Conservation (phyloP, 305 asterid genomes). For the Plantago rigida region DNA sequence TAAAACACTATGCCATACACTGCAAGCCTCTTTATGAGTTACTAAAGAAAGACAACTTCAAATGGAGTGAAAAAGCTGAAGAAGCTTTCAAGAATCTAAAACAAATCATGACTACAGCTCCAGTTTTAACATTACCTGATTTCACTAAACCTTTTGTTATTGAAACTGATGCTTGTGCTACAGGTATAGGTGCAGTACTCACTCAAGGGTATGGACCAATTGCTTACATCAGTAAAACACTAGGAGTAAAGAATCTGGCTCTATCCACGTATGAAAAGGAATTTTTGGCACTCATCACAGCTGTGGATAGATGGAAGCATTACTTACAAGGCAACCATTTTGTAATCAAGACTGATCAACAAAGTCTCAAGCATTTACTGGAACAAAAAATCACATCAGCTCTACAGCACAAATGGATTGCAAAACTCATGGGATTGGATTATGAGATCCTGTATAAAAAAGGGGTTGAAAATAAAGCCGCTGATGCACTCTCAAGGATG, state of each 20-base stretch:
- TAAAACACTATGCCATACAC: neutral
- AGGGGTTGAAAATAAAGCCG: neutral
- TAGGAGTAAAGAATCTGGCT: neutral
- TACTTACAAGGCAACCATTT: neutral
- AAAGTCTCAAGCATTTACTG: neutral
- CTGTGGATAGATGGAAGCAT: neutral
- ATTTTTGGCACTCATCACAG: neutral
- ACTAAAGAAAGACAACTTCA: neutral
- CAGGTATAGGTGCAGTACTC: constrained; percentile 1
- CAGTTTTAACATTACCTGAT: neutral
- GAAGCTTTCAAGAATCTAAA: neutral
- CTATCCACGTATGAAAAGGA: neutral
- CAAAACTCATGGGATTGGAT: neutral
- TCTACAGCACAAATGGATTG: neutral
- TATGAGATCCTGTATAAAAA: neutral
- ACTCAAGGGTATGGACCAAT: neutral
- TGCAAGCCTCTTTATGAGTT: neutral
- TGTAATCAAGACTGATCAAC: neutral
- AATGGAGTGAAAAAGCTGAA: neutral
- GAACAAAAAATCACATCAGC: neutral
- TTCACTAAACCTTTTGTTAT: neutral
- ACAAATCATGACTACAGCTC: neutral
- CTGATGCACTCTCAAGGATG: neutral
- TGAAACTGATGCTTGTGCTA: neutral
- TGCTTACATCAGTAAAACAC: neutral